Evolutionary conservation across 495 filamentous ascomycete genomes (phyloP), one percentile per base, ranked within the genome.

Genomic region (Tuber melanosporum): DNA sequence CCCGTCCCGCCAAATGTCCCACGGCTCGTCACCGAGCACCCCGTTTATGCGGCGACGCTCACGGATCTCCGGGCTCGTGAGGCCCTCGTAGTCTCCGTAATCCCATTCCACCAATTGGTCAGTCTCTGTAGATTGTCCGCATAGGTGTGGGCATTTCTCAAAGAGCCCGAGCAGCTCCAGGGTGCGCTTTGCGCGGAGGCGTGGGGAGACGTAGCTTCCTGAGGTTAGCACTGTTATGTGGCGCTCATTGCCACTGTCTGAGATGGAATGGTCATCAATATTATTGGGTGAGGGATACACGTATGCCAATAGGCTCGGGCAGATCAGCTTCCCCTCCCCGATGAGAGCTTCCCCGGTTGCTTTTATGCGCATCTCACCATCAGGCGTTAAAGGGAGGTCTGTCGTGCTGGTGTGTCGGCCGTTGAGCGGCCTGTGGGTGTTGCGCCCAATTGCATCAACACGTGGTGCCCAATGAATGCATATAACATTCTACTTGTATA

Each of bases 61-160:
- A 45, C 87, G 83, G 81, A 97, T 98, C 81, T 92, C 85, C 26
- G 87, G 83, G 78, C 88, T 91, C 22, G 93, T 97, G 83, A 97
- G 89, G 8, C 95, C 95, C 83, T 99, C 95, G 83, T 98, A 99
- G 79, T 92, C 90, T 20, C 95, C 95, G 81, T 98, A 98, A 85
- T 97, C 93, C 95, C 95, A 98, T 83, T 98, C 95, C 41, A 91
- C 88, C 43, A 98, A 89, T 0, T 93, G 94, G 69, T 95, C 84
- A 79, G 92, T 85, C 32, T 85, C 83, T 14, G 84, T 83, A 9
- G 86, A 74, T 72, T 88, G 89, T 8, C 82, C 77, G 10, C 82
- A 79, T 32, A 83, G 79, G 32, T 41, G 32, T 9, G 76, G 76
- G 8, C 52, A 73, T 32, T 70, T 72, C 42, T 73, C 41, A 80